These are phyloP conservation scores for Alternaria gaisen DNA, from an alignment of 2,329 filamentous ascomycete genomes.

Conservation along the genomic window DNA sequence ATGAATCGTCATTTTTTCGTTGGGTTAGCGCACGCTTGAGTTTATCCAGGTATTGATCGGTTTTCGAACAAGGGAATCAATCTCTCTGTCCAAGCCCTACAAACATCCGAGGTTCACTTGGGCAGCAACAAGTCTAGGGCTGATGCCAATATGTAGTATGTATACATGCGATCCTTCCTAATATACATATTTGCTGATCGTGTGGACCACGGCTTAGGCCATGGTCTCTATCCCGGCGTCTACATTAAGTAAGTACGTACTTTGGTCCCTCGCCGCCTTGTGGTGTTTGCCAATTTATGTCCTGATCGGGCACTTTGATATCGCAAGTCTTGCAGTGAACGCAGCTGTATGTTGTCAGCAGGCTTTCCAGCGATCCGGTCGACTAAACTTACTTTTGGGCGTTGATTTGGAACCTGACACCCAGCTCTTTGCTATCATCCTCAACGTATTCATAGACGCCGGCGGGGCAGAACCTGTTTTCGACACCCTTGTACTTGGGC, in stretches of 20 bases:
- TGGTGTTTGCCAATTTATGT: conserved; percentile 91
- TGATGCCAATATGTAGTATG: conserved; percentile 13
- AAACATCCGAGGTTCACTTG: conserved; percentile 10
- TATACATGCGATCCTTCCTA: conserved; percentile 13
- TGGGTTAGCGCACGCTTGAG: not conserved
- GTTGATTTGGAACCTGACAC: conserved; percentile 97
- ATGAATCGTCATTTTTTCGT: not conserved
- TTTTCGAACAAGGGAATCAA: not conserved
- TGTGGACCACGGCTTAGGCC: not conserved
- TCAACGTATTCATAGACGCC: conserved; percentile 99
- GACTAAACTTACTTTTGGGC: conserved; percentile 82
- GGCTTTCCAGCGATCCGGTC: not conserved
- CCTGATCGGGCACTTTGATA: conserved; percentile 95
- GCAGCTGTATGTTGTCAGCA: conserved; percentile 68
- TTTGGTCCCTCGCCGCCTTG: conserved; percentile 84
- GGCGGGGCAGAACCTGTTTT: conserved; percentile 96
- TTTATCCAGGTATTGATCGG: not conserved
- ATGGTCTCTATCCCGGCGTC: not conserved
- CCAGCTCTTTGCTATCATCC: conserved; percentile 83
- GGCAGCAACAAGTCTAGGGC: conserved; percentile 22
- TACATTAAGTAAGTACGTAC: conserved; percentile 65
- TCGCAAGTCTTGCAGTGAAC: conserved; percentile 99
- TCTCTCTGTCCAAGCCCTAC: not conserved
- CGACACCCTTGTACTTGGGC: conserved; percentile 88
- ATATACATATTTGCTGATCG: conserved; percentile 13